Percentiles rank a stretch among this genome's conserved stretches.
phyloP scores from a whole-genome alignment of 108 stramenopile species.

The Nannochloropsis gaditana region DNA sequence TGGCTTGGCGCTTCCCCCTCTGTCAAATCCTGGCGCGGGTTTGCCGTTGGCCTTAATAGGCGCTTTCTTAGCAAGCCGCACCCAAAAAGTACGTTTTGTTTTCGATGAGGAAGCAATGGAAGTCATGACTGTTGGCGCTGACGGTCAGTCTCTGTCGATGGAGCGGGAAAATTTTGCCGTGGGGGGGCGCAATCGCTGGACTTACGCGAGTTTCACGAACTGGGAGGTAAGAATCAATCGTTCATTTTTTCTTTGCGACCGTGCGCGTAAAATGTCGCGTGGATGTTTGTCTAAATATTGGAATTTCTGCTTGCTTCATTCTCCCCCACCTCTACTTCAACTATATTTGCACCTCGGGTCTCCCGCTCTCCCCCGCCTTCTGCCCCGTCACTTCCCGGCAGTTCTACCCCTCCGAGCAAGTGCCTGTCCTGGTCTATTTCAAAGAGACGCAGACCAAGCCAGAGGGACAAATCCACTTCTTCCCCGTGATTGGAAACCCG shows the following conservation, averaged over 20 bases:
- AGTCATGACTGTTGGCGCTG: slow-evolving; percentile 31
- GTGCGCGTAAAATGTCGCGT: no score
- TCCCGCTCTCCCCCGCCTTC: background rate
- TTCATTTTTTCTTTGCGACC: background rate
- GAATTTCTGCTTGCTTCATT: no score
- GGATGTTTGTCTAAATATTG: no score
- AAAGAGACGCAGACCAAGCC: slow-evolving; percentile 67
- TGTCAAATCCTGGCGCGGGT: slow-evolving; percentile 22
- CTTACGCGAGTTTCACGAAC: slow-evolving; percentile 60
- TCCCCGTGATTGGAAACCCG: slow-evolving; percentile 41
- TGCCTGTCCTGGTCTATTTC: slow-evolving; percentile 67
- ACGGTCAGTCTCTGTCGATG: slow-evolving; percentile 25
- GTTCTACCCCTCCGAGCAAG: slow-evolving; percentile 56
- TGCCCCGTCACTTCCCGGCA: slow-evolving; percentile 10
- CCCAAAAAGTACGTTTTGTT: slow-evolving; percentile 33
- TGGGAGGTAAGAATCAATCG: slow-evolving; percentile 40
- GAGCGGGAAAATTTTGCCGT: slow-evolving; percentile 38
- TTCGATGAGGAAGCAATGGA: slow-evolving; percentile 47
- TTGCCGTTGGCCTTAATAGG: slow-evolving; percentile 26
- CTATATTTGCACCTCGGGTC: background rate
- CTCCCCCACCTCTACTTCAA: no score
- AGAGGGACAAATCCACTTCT: slow-evolving; percentile 59
- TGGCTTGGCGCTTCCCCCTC: slow-evolving; percentile 24
- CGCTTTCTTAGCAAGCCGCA: slow-evolving; percentile 27
- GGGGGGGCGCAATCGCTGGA: slow-evolving; percentile 59